Base-by-base conservation (phyloP, 768 basidiomycete genomes). In the Boletus barrowsii region DNA sequence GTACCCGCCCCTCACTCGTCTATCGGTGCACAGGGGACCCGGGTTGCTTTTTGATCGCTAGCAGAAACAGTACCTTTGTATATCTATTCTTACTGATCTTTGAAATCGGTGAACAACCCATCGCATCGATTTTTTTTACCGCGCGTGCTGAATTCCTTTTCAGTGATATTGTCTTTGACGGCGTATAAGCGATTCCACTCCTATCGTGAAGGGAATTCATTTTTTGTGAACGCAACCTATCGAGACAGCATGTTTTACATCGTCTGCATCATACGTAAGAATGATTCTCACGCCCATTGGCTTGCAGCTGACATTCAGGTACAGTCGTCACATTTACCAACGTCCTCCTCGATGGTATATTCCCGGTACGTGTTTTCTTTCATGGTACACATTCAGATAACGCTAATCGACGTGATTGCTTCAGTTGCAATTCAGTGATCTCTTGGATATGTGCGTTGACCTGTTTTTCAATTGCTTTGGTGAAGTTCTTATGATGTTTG, bases 231-330 rank as follows among this genome's bases (percentile, higher is more conserved):
- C 32, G 45, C 30, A 7, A 15, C 49, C 15, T 66, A 66, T 44
- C 49, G 54, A 18, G 64, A 62, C 22, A 32, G 52, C 29, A 51
- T 66, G 45, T 29, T 64, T 39, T 63, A 64, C 15, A 46, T 64
- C 15, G 1, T n/a, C 30, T 62, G 64, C 29, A 59, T 65, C 18
- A 51, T 55, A 20, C 22, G 63, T 63, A 36, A 47, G 61, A 33
- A 4, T 5, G 26, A 11, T 35, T 13, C 14, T 35, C 15, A 11
- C 1, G 4, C 4, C 13, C 3, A 18, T 33, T 2, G 14, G 13
- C 5, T n/a, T 2, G 14, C 6, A 15, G 6, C 42, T 65, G 5
- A 55, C 36, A 8, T 42, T 9, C 10, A 8, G 13, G 14, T 11
- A 32, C 22, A 63, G 62, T 53, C n/a, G 43, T 65, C 53, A 55